phyloP scores from a whole-genome alignment of 208 protist species.

The Leishmania arabica region DNA sequence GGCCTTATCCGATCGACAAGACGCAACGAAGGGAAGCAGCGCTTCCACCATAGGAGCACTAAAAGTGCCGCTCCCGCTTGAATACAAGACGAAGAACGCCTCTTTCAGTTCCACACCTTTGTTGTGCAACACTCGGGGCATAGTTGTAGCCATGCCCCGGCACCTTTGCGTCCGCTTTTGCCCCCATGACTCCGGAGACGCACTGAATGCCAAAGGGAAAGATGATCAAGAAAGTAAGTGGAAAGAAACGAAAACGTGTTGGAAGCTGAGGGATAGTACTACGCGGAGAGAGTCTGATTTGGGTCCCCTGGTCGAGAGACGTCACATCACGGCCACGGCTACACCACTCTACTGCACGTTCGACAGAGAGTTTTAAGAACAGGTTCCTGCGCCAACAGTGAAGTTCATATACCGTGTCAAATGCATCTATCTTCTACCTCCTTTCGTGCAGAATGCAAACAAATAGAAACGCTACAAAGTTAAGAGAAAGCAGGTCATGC shows the following conservation, averaged over 20 bases:
- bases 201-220: not conserved
- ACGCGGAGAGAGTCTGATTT: not conserved
- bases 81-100: conserved; percentile 54
- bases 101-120: conserved; percentile 67
- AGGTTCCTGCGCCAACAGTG: not conserved
- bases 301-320: not conserved
- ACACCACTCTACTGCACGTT: not conserved
- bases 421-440: not conserved
- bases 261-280: not conserved
- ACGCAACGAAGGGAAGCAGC: conserved; percentile 34
- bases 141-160: not conserved
- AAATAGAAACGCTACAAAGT: not conserved
- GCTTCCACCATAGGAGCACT: conserved; percentile 36
- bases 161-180: not conserved
- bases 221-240: conserved; percentile 14
- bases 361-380: not conserved
- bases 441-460: not conserved
- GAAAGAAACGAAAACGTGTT: conserved; percentile 2
- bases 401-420: not conserved
- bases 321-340: not conserved
- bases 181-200: not conserved
- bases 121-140: conserved; percentile 39
- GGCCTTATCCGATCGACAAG: conserved; percentile 27
- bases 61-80: conserved; percentile 45
- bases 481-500: not conserved